phyloP scores from a whole-genome alignment of 2,329 filamentous ascomycete species.

The Cadophora gregata region DNA sequence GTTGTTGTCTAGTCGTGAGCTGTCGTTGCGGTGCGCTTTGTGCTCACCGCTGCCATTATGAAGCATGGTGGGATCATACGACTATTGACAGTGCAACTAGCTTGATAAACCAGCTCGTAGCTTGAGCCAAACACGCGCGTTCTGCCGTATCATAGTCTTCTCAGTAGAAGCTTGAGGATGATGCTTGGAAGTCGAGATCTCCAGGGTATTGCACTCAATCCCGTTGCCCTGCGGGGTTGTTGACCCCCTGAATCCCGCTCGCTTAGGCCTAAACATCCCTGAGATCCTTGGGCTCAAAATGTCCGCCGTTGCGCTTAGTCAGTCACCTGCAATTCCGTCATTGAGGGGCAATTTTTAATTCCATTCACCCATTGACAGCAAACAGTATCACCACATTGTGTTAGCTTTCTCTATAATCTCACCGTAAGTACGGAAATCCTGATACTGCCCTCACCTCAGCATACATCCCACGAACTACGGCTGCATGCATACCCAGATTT shows the following conservation, averaged over 20 bases:
- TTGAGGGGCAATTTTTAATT: conserved; percentile 15
- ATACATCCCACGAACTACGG: neutral
- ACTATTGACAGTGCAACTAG: neutral
- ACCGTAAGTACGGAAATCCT: neutral
- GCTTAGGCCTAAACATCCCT: neutral
- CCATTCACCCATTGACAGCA: neutral
- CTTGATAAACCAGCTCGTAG: neutral
- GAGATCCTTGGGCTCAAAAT: neutral
- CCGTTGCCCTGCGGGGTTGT: neutral
- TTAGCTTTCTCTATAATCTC: conserved; percentile 14
- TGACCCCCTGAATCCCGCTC: conserved; percentile 7
- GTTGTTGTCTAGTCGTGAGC: neutral
- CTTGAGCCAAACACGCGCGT: neutral
- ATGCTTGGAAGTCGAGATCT: neutral
- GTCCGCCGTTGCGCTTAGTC: conserved; percentile 3
- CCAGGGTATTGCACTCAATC: neutral
- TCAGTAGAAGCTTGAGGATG: neutral
- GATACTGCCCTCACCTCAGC: neutral
- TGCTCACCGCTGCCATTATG: neutral
- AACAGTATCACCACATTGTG: neutral
- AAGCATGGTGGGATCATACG: neutral
- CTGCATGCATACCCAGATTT: neutral
- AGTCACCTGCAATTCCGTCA: conserved; percentile 22
- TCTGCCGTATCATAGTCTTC: no score
- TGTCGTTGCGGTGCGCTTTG: neutral